Percentiles rank a stretch among this genome's conserved stretches.
Evolutionary conservation across 306 rosid genomes (phyloP).

Genomic region (Chamaecrista fasciculata): DNA sequence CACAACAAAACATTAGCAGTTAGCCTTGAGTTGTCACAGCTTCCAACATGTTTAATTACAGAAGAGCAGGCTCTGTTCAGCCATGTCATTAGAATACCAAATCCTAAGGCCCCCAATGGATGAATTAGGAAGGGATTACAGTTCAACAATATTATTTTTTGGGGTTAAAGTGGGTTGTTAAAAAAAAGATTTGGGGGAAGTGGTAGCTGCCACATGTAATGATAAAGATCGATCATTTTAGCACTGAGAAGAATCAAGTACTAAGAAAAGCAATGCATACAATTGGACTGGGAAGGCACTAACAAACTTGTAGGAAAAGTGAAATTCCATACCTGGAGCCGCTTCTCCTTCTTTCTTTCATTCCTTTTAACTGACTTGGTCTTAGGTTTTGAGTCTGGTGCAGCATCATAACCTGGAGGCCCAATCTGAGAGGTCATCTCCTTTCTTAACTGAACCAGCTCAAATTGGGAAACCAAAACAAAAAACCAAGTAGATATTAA

Average conservation of each 20-base stretch:
- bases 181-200: not conserved
- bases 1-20: not conserved
- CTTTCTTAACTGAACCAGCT: conserved; percentile 60
- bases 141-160: not conserved
- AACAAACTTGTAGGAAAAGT: not conserved
- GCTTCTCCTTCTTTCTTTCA: conserved; percentile 89
- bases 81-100: not conserved
- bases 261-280: not conserved
- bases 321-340: conserved; percentile 55
- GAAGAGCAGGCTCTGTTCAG: not conserved
- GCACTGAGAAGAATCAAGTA: not conserved
- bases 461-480: not conserved
- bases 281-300: not conserved
- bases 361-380: conserved; percentile 80
- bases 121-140: not conserved
- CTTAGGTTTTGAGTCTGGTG: conserved; percentile 55
- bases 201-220: not conserved
- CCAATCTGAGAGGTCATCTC: conserved; percentile 66
- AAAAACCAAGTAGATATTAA: not conserved
- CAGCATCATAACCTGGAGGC: conserved; percentile 81
- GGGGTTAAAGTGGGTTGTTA: not conserved
- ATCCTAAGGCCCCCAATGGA: not conserved
- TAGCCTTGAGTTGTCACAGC: not conserved
- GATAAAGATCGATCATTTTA: not conserved
- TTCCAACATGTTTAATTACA: not conserved